phyloP scores from a whole-genome alignment of 352 stramenopile species.

The Phytopythium delawarense region DNA sequence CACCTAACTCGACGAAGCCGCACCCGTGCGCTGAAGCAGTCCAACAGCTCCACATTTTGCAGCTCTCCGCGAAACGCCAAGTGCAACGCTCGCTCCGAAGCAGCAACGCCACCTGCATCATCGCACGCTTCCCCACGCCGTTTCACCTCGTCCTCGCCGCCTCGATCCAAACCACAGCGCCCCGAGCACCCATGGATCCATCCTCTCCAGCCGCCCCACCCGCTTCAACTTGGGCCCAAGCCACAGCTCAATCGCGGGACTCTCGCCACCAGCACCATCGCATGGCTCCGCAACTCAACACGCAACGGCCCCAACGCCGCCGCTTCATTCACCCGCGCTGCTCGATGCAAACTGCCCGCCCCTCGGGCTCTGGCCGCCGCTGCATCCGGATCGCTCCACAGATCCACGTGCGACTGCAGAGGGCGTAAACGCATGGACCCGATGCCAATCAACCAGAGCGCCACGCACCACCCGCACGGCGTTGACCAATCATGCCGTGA shows the following conservation, averaged over 20 bases:
- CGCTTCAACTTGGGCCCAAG: not conserved
- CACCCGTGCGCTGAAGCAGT: too few relatives aligned
- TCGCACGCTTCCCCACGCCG: not conserved
- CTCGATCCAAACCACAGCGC: not conserved
- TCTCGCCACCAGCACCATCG: not conserved
- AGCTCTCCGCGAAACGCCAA: not conserved
- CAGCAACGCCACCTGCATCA: not conserved
- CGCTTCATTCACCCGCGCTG: not conserved
- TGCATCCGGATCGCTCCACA: not conserved
- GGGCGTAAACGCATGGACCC: constrained; percentile 2
- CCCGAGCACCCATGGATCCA: not conserved
- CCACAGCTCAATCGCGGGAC: too few relatives aligned
- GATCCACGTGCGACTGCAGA: not conserved
- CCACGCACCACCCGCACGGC: constrained; percentile 3
- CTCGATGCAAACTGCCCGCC: not conserved
- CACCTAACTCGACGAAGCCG: too few relatives aligned
- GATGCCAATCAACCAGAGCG: not conserved
- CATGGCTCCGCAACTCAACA: not conserved
- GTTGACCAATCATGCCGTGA: constrained; percentile 17
- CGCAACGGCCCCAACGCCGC: not conserved
- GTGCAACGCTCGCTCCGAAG: not conserved
- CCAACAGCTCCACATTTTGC: not conserved
- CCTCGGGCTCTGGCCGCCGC: too few relatives aligned
- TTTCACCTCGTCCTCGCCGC: not conserved
- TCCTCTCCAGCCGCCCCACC: not conserved